phyloP scores from a whole-genome alignment of 129 eudicot genomes.

The Ambrosia trifida region DNA sequence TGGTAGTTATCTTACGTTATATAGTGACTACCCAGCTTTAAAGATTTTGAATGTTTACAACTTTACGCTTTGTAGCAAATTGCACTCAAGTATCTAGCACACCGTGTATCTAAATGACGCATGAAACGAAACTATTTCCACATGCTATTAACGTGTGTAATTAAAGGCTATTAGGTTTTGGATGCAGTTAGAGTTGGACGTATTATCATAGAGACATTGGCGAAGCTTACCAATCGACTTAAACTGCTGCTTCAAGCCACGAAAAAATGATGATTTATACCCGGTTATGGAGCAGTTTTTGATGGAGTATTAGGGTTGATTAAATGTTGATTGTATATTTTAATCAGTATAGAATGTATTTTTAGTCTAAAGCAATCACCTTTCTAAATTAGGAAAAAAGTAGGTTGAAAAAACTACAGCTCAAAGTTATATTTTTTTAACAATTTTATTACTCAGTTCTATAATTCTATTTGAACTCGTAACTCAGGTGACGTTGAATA shows the following conservation, averaged over 20 bases:
- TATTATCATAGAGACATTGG: neutral
- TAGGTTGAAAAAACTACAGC: neutral
- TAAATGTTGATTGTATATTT: neutral
- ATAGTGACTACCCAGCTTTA: neutral
- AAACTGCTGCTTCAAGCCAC: neutral
- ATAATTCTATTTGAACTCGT: neutral
- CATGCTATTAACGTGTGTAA: neutral
- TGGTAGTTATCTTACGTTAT: neutral
- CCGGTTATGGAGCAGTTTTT: neutral
- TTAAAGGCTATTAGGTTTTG: neutral
- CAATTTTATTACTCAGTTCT: conserved; percentile 1
- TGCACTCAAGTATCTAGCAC: neutral
- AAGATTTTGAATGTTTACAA: neutral
- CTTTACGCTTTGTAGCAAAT: neutral
- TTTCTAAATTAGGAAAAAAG: conserved; percentile 5
- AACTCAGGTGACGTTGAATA: neutral
- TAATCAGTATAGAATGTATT: neutral
- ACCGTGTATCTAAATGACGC: conserved; percentile 6
- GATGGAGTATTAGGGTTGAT: conserved; percentile 3
- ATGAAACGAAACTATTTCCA: conserved; percentile 19
- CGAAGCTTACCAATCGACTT: neutral
- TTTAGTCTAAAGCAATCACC: conserved; percentile 11
- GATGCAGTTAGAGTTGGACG: neutral
- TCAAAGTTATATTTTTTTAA: neutral
- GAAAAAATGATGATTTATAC: neutral